Evolutionary conservation across 2,329 filamentous ascomycete genomes (phyloP).

Genomic region (Penicillium sp.): DNA sequence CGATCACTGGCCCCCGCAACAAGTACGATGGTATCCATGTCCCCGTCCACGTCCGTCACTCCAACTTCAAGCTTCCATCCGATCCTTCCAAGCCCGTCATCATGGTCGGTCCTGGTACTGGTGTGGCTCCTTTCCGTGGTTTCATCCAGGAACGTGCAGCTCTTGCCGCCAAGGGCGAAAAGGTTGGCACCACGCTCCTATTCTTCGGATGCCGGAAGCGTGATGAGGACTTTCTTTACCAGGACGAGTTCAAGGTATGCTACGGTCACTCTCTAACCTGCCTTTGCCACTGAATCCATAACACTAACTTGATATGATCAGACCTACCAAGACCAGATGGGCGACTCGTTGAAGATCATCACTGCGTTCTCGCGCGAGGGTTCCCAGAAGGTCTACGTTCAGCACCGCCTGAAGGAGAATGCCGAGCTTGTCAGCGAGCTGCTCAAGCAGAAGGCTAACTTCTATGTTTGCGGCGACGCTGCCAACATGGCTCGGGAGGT

Average conservation of each 20-base stretch:
- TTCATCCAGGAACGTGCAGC: slow-evolving; percentile 93
- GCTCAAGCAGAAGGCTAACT: slow-evolving; percentile 78
- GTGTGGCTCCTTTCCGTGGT: slow-evolving; percentile 91
- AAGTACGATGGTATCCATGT: slow-evolving; percentile 96
- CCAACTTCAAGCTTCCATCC: slow-evolving; percentile 98
- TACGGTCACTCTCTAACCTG: slow-evolving; percentile 4
- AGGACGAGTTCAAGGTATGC: slow-evolving; percentile 87
- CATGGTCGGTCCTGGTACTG: slow-evolving; percentile 93
- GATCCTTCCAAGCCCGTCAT: slow-evolving; percentile 92
- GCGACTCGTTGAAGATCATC: slow-evolving; percentile 84
- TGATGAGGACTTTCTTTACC: slow-evolving; percentile 89
- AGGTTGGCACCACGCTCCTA: slow-evolving; percentile 80
- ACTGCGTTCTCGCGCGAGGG: slow-evolving; percentile 93
- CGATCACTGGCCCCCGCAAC: slow-evolving; percentile 84
- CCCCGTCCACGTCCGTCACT: slow-evolving; percentile 92
- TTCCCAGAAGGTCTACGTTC: slow-evolving; percentile 90
- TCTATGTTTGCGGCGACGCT: slow-evolving; percentile 97
- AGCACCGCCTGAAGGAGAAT: slow-evolving; percentile 82
- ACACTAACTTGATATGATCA: slow-evolving; percentile 43
- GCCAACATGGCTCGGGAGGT: slow-evolving; percentile 96
- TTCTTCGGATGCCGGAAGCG: slow-evolving; percentile 93
- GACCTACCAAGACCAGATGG: slow-evolving; percentile 79
- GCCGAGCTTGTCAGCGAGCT: slow-evolving; percentile 83
- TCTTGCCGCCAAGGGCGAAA: slow-evolving; percentile 72
- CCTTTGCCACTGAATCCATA: not conserved